Conservation (phyloP, 2,329 filamentous ascomycete genomes). For the Ascochyta koolunga region DNA sequence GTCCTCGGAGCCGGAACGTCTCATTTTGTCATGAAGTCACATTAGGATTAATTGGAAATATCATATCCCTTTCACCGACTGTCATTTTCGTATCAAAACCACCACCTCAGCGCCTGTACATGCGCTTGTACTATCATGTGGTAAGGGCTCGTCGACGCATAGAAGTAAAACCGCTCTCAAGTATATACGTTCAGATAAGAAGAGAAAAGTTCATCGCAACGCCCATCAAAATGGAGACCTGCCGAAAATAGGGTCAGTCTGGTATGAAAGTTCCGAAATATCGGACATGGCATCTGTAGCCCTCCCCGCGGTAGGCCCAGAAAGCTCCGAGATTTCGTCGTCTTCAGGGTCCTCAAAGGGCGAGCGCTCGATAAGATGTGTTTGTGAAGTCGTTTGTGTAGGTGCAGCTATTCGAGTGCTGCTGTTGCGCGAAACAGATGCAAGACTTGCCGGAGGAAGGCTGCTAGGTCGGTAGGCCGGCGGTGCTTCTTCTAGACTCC, state of each 20-base stretch:
- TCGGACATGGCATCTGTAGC: slow-evolving; percentile 32
- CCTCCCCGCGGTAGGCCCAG: slow-evolving; percentile 25
- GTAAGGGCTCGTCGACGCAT: neutral
- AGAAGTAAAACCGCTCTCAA: neutral
- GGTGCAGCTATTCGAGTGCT: slow-evolving; percentile 32
- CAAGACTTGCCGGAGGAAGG: slow-evolving; percentile 34
- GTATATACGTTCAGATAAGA: slow-evolving; percentile 5
- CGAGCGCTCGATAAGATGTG: slow-evolving; percentile 35
- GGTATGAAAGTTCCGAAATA: slow-evolving; percentile 43
- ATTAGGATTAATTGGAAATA: slow-evolving; percentile 13
- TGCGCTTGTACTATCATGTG: neutral
- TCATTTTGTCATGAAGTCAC: slow-evolving; percentile 25
- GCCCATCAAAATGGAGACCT: slow-evolving; percentile 19
- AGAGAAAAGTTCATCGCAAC: neutral
- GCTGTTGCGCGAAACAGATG: slow-evolving; percentile 39
- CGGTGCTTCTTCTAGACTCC: slow-evolving; percentile 40
- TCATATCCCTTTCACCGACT: slow-evolving; percentile 5
- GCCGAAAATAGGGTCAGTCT: slow-evolving; percentile 33
- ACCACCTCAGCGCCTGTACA: slow-evolving; percentile 2
- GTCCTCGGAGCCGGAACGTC: slow-evolving; percentile 13
- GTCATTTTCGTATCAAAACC: neutral
- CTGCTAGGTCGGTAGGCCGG: slow-evolving; percentile 47
- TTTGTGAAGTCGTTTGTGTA: slow-evolving; percentile 24
- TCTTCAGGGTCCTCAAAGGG: slow-evolving; percentile 45
- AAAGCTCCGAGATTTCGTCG: slow-evolving; percentile 38